Conservation (phyloP, 2,329 filamentous ascomycete genomes). For the Penicillium oxalicum region DNA sequence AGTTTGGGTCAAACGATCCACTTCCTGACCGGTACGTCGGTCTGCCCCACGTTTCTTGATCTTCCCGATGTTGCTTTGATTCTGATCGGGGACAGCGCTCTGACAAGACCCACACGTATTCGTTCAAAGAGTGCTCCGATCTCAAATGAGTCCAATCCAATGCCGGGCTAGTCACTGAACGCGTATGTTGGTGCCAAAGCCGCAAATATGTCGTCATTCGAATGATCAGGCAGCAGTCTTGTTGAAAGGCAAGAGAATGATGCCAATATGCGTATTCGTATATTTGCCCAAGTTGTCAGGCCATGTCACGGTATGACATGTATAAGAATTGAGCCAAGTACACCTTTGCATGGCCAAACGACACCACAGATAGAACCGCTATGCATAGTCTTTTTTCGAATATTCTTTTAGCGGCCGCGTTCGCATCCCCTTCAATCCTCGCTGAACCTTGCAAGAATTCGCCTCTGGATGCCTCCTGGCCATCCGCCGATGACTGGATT, state of each 20-base stretch:
- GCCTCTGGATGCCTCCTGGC: slow-evolving; percentile 16
- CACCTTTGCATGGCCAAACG: background rate
- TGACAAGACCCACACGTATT: too few species aligned
- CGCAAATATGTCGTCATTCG: too few species aligned
- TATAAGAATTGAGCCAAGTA: background rate
- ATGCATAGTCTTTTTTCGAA: background rate
- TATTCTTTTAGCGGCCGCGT: background rate
- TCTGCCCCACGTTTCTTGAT: too few species aligned
- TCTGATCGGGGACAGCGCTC: too few species aligned
- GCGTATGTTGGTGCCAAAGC: too few species aligned
- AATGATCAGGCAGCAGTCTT: background rate
- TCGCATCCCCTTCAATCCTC: background rate
- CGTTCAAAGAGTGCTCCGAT: too few species aligned
- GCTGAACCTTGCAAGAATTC: slow-evolving; percentile 12
- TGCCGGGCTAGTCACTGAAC: too few species aligned
- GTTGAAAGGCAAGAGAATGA: background rate
- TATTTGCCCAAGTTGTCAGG: background rate
- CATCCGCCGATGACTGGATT: slow-evolving; percentile 16
- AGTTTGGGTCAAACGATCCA: too few species aligned
- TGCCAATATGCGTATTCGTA: background rate
- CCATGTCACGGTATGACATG: background rate
- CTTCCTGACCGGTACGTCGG: too few species aligned
- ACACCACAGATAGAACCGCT: background rate
- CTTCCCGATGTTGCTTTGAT: too few species aligned
- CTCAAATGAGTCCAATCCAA: too few species aligned